A percentile compares a stretch with the other conserved stretches of the same genome.
phyloP scores from a whole-genome alignment of 1,139 yeast genomes.

The Debaryomycetaceae sp. region DNA sequence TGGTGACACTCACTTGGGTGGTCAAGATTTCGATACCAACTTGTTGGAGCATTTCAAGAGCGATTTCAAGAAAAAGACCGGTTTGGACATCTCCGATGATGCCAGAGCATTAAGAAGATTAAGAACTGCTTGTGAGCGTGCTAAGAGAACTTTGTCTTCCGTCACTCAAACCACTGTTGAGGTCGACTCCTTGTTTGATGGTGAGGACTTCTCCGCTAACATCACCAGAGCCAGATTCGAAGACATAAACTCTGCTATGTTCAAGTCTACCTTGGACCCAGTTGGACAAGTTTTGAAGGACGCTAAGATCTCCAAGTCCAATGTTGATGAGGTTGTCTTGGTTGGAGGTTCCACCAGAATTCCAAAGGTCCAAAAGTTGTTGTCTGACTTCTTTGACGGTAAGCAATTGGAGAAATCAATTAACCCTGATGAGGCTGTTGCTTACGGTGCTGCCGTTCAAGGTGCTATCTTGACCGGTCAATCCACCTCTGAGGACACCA shows the following conservation, averaged over 20 bases:
- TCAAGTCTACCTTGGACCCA: constrained; percentile 95
- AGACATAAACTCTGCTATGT: constrained; percentile 92
- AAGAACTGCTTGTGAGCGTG: constrained; percentile 99
- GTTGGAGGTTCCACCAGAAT: constrained; percentile 99
- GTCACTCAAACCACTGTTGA: constrained; percentile 96
- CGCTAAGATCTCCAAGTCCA: constrained; percentile 85
- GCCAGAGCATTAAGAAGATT: constrained; percentile 97
- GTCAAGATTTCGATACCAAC: constrained; percentile 98
- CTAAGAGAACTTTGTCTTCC: constrained; percentile 97
- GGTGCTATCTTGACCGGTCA: constrained; percentile 99
- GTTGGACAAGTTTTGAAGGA: constrained; percentile 98
- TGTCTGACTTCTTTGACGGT: constrained; percentile 97
- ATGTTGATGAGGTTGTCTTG: constrained; percentile 92
- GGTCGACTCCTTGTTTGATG: constrained; percentile 94
- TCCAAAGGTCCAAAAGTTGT: constrained; percentile 97
- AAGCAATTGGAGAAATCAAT: constrained; percentile 94
- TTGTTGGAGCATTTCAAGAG: constrained; percentile 89
- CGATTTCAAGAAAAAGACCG: constrained; percentile 97
- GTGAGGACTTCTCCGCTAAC: constrained; percentile 94
- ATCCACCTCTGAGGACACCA: constrained; percentile 94
- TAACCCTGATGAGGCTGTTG: constrained; percentile 99
- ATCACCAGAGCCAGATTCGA: constrained; percentile 99
- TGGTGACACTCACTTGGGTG: constrained; percentile 99
- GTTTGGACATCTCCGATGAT: constrained; percentile 85
- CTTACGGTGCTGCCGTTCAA: constrained; percentile 99